Evolutionary conservation across 129 eudicot genomes (phyloP).

Genomic region (sunflower (Helianthus annuus)): DNA sequence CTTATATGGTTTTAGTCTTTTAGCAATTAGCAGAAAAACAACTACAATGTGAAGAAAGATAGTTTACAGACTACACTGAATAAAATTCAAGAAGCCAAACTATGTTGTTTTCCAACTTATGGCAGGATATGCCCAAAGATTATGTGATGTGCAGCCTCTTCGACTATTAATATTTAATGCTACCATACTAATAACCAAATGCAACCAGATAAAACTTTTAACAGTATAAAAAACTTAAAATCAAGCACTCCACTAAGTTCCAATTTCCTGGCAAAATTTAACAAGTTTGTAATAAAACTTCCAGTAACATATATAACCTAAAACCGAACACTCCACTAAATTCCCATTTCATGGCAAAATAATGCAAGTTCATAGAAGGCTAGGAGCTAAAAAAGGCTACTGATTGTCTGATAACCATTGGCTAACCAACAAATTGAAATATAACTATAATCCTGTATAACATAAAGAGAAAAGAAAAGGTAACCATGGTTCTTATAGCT

Average conservation of each 20-base stretch:
- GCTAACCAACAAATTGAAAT: background rate
- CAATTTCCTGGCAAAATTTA: background rate
- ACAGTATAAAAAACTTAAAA: background rate
- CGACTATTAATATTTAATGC: no score
- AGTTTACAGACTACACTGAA: background rate
- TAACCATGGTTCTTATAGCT: background rate
- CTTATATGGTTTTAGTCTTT: no score
- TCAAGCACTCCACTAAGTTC: background rate
- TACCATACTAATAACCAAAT: background rate
- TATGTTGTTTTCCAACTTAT: background rate
- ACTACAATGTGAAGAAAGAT: background rate
- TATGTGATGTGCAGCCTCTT: background rate
- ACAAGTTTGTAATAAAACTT: background rate
- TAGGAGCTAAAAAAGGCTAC: background rate
- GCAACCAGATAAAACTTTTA: background rate
- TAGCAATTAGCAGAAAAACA: no score
- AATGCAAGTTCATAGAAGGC: background rate
- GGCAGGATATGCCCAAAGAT: background rate
- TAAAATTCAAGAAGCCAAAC: constrained; percentile 4
- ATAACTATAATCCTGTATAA: background rate
- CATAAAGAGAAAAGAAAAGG: background rate
- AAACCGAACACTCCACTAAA: no score
- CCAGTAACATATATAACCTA: background rate
- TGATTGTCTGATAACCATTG: background rate
- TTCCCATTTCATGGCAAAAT: background rate